Base-by-base conservation (phyloP, 371 early-diverging fungal genomes). In the Rhizopus arrhizus region DNA sequence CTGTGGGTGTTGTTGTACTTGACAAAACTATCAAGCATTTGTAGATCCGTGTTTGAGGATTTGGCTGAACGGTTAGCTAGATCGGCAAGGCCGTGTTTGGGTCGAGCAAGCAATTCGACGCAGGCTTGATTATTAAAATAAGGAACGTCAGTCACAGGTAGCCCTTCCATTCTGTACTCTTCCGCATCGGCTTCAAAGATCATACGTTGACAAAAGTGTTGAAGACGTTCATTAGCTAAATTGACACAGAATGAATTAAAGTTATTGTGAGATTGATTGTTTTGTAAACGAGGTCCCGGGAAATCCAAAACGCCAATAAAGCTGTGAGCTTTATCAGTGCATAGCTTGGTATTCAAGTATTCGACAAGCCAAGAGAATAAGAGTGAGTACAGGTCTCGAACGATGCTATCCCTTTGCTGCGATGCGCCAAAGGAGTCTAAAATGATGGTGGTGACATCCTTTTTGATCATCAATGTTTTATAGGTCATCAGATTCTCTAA, bases 321-420 rank as follows among this genome's bases (percentile, higher is more conserved):
- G 67, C 89, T 90, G 56, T 83, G 80, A 3, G 65, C 57, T 2
- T 80, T 73, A 4, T 80, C 83, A 41, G 76, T 80, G 66, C 88
- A 85, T n/a, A 96, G 76, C 36, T 89, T 87, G n/a, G 77, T 71
- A 73, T 97, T 97, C 67, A 95, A 85, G 55, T 89, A 85, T 65
- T 96, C 98, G 10, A 95, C 86, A 10, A 98, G 63, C 92, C 95
- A 97, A 12, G 87, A 80, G 68, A 95, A 91, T 15, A 96, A 67
- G 6, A 95, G 82, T 4, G 89, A 87, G 68, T 95, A 96, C 8
- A 97, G 80, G 2, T 86, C 78, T 32, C 76, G 73, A 0, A 93
- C 92, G 2, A 96, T 72, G 3, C 81, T 77, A 65, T 95, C 94
- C 11, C 95, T 85, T 68, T 95, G 95, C 12, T 66, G 62, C 2